These are phyloP conservation scores for Sisymbrium irio DNA, from an alignment of 345 rosid species.

Conservation along the genomic window DNA sequence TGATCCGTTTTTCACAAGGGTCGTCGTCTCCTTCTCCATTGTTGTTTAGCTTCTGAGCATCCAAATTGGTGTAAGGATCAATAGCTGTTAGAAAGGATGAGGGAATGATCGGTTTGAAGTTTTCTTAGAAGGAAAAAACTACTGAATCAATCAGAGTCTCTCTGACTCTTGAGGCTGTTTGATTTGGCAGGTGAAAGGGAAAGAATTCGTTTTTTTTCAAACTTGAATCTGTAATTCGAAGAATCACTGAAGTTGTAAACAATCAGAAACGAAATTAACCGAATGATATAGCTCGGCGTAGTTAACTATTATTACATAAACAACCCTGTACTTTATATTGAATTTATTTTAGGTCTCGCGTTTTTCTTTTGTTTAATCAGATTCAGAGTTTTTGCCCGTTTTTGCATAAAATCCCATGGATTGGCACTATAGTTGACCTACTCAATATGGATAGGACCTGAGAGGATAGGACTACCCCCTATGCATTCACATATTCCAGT, in stretches of 20 bases:
- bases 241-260: neutral
- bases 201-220: neutral
- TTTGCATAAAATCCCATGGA: too few species aligned
- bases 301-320: neutral
- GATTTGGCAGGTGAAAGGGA: neutral
- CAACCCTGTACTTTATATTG: neutral
- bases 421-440: too few species aligned
- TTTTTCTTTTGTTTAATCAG: neutral
- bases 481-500: too few species aligned
- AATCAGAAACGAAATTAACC: constrained; percentile 2
- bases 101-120: neutral
- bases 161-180: neutral
- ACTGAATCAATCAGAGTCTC: neutral
- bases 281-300: neutral
- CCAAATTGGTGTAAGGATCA: neutral
- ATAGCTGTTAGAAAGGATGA: neutral
- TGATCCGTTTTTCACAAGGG: constrained; percentile 20
- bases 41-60: constrained; percentile 14
- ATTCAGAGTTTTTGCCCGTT: neutral
- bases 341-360: too few species aligned
- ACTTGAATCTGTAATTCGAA: neutral
- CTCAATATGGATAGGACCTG: too few species aligned
- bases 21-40: constrained; percentile 44
- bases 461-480: too few species aligned
- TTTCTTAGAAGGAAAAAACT: neutral